phyloP scores from a whole-genome alignment of 139 green algal genomes.

The Micromonas commoda region DNA sequence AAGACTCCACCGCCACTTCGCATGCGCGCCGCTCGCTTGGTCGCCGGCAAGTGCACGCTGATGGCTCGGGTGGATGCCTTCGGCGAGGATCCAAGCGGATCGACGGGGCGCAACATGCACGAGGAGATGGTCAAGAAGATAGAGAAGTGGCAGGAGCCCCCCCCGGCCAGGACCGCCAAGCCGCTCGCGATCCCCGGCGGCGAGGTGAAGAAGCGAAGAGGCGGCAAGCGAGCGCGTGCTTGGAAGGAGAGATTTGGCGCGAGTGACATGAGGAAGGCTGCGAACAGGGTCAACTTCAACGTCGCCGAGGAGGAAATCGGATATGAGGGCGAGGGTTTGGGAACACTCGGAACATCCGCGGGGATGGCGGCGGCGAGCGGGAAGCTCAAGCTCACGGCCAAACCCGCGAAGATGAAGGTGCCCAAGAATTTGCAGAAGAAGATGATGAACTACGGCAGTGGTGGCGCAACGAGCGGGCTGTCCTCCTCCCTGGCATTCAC shows the following conservation, averaged over 20 bases:
- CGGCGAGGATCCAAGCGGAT: conserved; percentile 55
- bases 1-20: conserved; percentile 64
- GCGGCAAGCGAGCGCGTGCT: conserved; percentile 76
- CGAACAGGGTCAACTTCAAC: conserved; percentile 93
- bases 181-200: conserved; percentile 82
- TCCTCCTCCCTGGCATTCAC: conserved; percentile 29
- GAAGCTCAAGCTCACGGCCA: conserved; percentile 4
- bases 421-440: neutral
- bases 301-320: conserved; percentile 86
- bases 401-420: conserved; percentile 6
- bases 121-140: conserved; percentile 85
- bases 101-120: conserved; percentile 37
- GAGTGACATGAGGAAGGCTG: conserved; percentile 73
- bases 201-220: conserved; percentile 76
- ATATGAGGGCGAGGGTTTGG: conserved; percentile 83
- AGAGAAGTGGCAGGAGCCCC: conserved; percentile 97
- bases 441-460: neutral
- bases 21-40: conserved; percentile 44
- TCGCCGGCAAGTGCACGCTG: conserved; percentile 84
- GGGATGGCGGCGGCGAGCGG: conserved; percentile 4
- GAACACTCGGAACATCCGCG: conserved; percentile 62
- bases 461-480: conserved; percentile 2
- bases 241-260: conserved; percentile 85
- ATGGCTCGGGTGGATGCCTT: conserved; percentile 88
- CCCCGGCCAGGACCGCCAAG: conserved; percentile 79